Base-by-base conservation (phyloP, 306 rosid species). In the Pterocarpus santalinus region DNA sequence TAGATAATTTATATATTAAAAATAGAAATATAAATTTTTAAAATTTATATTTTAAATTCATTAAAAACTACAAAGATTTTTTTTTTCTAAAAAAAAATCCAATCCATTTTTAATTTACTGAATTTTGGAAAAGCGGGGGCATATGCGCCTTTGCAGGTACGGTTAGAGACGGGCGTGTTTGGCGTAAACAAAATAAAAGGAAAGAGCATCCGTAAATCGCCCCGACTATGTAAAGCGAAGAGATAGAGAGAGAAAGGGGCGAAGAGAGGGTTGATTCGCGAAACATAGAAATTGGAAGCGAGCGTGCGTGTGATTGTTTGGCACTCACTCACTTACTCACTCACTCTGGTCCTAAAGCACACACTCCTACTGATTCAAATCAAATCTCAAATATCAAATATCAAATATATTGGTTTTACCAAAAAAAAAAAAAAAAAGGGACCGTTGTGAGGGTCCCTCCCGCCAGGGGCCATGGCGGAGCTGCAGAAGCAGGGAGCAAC, bases 151-250 rank as follows among this genome's bases (percentile, higher is more conserved):
- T 53, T 53, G 65, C 1, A 55, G 8, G 77, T 15, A 16, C 5
- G 12, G 22, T 1, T 41, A 36, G 65, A 22, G 28, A 22, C 28
- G 41, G 67, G 78, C 78, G 53, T 36, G 77, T 72, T 72, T 72
- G 77, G 65, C 51, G 17, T 16, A 57, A 57, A 11, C 30, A 17
- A 41, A 41, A 61, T 7, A 9, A 36, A 55, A 35, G 34, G n/a
- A 55, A n/a, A 6, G 22, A 15, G 33, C 4, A 30, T 33, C 9
- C 47, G 75, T 5, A 70, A 51, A 1, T 52, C 55, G 75, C 0
- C 39, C 15, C 17, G 8, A 69, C 28, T 43, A 38, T 53, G 5
- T 7, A 74, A 53, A 74, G 13, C 5, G 43, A 58, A 60, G 75
- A 70, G 15, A 49, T 51, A 51, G 62, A 47, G 57, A 47, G 57